Base-by-base conservation (phyloP, 2,329 filamentous ascomycete species). In the Orbilia ellipsospora region DNA sequence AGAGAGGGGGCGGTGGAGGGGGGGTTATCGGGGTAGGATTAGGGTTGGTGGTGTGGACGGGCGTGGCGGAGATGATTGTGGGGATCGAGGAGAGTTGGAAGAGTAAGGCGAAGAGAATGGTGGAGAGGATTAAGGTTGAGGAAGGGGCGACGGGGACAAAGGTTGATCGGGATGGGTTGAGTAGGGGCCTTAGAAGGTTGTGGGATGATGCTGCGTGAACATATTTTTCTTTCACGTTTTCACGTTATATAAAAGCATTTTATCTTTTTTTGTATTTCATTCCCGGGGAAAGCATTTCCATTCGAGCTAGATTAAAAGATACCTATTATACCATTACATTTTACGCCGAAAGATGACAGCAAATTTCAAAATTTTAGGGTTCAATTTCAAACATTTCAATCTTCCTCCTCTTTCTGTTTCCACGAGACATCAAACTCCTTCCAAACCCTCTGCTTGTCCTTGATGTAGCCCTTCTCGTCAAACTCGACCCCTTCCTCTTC, bases 401-500 rank as follows among this genome's bases (percentile, higher is more conserved):
- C 40, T 12, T 36, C 48, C 48, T 45, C 31, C 16, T 59, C 23
- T 5, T 69, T 20, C n/a, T 50, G 8, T 20, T 20, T 7, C 48
- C 40, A 42, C 13, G 20, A 75, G 57, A 80, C 73, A 54, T 77
- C 76, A 50, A 86, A 86, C 0, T 81, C 83, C 78, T 83, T 80
- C 85, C 85, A 87, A 75, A 83, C 81, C 56, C 79, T 80, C 42
- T 73, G 76, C 62, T 81, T 80, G 68, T 86, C 89, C 6, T 90
- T 68, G 55, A 92, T 85, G 78, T 84, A 87, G 0, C 89, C 89
- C 42, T 84, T 85, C 12, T 81, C 84, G 80, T 90, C 87, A 78
- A 92, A 88, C 77, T 82, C 82, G 8, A 92, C 88, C 0, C 90
- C 90, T 81, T 92, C 90, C 0, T 83, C 84, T 73, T 84, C 84